phyloP scores from a whole-genome alignment of 441 rosid species.

The Sinapis alba region DNA sequence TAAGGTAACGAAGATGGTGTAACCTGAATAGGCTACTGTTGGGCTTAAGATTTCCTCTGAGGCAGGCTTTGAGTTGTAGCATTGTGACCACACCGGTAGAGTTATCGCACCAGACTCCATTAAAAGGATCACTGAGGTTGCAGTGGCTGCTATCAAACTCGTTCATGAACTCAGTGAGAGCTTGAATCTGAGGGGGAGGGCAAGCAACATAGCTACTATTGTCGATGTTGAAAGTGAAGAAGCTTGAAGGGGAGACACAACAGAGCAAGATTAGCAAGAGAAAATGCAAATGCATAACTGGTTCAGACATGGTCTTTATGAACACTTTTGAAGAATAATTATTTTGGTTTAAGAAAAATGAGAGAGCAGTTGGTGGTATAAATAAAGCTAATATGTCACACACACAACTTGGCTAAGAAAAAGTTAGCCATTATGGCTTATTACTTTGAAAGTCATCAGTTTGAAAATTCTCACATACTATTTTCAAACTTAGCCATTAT shows the following conservation, averaged over 20 bases:
- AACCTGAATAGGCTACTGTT: not conserved
- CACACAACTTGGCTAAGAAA: not conserved
- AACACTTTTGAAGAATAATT: not conserved
- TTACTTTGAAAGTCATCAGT: too few species aligned
- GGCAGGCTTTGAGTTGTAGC: not conserved
- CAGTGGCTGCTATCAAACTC: not conserved
- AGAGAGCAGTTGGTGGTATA: not conserved
- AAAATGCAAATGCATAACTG: not conserved
- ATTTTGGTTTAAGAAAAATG: not conserved
- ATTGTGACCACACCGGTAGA: not conserved
- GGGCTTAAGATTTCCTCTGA: not conserved
- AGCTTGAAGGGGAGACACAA: not conserved
- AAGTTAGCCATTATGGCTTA: too few species aligned
- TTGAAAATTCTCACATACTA: too few species aligned
- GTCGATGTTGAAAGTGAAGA: not conserved
- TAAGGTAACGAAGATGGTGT: not conserved
- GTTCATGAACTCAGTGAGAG: not conserved
- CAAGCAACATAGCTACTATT: not conserved
- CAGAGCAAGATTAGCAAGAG: not conserved
- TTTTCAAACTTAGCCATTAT: too few species aligned
- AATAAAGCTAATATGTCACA: not conserved
- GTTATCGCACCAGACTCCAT: not conserved
- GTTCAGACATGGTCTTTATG: not conserved
- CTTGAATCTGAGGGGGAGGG: not conserved
- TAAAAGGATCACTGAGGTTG: not conserved